A percentile compares a stretch with the other conserved stretches of the same genome.
Evolutionary conservation across 768 basidiomycete species (phyloP).

Genomic region (Mycena vitilis): DNA sequence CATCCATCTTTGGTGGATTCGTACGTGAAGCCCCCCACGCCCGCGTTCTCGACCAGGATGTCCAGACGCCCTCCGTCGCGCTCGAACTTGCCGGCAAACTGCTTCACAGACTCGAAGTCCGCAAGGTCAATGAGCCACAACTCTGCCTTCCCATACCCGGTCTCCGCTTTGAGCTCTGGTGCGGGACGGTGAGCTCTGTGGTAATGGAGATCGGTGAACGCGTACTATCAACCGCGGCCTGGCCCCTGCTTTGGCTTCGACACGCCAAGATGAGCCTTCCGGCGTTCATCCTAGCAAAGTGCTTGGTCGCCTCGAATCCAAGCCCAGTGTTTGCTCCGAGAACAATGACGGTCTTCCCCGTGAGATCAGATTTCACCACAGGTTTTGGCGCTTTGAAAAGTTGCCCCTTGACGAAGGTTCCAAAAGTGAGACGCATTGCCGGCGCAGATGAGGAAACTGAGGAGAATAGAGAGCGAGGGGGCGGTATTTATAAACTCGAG

Average conservation of each 20-base stretch:
- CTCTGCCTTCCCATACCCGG: conserved; percentile 42
- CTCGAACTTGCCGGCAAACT: conserved; percentile 43
- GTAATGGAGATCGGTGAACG: not conserved
- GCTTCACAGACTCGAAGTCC: conserved; percentile 41
- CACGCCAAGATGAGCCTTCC: conserved; percentile 24
- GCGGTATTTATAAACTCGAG: not conserved
- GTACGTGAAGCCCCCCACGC: not conserved
- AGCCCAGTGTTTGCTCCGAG: conserved; percentile 24
- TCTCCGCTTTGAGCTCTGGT: conserved; percentile 39
- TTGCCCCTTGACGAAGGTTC: conserved; percentile 1
- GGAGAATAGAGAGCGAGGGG: not conserved
- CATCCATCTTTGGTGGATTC: conserved; percentile 12
- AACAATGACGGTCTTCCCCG: conserved; percentile 16
- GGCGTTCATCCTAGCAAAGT: conserved; percentile 26
- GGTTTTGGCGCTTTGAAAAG: not conserved
- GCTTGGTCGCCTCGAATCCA: conserved; percentile 22
- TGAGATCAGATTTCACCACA: conserved; percentile 14
- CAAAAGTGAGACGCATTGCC: not conserved
- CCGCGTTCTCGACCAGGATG: conserved; percentile 29
- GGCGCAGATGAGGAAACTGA: not conserved
- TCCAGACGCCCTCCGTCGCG: conserved; percentile 21
- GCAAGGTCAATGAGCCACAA: conserved; percentile 45
- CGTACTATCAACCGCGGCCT: conserved; percentile 18
- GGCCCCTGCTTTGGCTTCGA: conserved; percentile 13
- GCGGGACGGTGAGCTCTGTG: no score